Percentiles rank a stretch among this genome's conserved stretches.
These are phyloP conservation scores for Fusarium napiforme DNA, from an alignment of 2,329 filamentous ascomycete genomes.

Conservation along the genomic window DNA sequence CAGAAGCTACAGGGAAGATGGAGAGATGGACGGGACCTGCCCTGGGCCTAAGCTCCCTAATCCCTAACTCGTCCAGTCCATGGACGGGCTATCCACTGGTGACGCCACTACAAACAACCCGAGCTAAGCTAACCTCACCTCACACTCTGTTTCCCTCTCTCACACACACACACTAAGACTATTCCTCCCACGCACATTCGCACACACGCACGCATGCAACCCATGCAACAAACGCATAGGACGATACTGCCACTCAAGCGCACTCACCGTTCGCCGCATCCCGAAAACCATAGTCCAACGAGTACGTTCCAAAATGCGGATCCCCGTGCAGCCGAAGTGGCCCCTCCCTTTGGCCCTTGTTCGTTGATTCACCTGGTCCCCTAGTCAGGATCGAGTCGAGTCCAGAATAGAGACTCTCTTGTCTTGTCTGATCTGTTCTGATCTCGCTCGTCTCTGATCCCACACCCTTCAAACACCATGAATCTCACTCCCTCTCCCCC, in stretches of 20 bases:
- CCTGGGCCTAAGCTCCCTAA: slow-evolving; percentile 20
- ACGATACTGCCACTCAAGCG: slow-evolving; percentile 21
- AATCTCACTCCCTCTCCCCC: slow-evolving; percentile 40
- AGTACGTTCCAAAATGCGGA: slow-evolving; percentile 38
- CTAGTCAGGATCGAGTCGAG: not conserved
- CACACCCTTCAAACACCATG: slow-evolving; percentile 27
- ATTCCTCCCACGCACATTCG: slow-evolving; percentile 7
- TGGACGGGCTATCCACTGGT: slow-evolving; percentile 13
- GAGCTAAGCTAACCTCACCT: slow-evolving; percentile 27
- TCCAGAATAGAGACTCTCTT: slow-evolving; percentile 17
- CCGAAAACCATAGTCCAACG: slow-evolving; percentile 28
- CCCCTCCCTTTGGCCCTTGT: slow-evolving; percentile 31
- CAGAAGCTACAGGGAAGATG: not conserved
- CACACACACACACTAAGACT: slow-evolving; percentile 6
- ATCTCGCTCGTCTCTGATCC: slow-evolving; percentile 16
- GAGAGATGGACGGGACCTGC: slow-evolving; percentile 16
- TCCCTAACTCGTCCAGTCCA: not conserved
- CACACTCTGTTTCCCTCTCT: slow-evolving; percentile 2
- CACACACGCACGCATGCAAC: not conserved
- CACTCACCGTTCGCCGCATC: slow-evolving; percentile 32
- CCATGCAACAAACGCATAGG: slow-evolving; percentile 13
- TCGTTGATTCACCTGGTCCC: slow-evolving; percentile 10
- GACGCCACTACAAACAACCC: slow-evolving; percentile 34
- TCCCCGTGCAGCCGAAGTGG: slow-evolving; percentile 46
- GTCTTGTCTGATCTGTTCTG: slow-evolving; percentile 32